Conservation (phyloP, 2,329 filamentous ascomycete genomes). For the Colletotrichum karsti region DNA sequence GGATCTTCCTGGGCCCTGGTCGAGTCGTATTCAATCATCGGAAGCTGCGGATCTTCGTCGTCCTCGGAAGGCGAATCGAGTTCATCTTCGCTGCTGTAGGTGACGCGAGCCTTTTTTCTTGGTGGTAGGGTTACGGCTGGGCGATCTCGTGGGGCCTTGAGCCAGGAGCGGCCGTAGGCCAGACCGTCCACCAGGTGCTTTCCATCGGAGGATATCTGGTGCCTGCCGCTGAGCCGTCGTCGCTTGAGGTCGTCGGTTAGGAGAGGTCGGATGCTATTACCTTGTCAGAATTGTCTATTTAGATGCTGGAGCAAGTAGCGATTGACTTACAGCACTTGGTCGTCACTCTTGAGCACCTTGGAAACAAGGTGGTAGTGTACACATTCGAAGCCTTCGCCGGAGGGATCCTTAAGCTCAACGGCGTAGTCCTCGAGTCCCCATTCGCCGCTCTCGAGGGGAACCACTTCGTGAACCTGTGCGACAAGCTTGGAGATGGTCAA, state of each 20-base stretch:
- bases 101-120: conserved; percentile 71
- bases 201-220: conserved; percentile 83
- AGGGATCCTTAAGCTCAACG: conserved; percentile 72
- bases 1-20: conserved; percentile 28
- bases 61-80: conserved; percentile 48
- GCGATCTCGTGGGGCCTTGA: conserved; percentile 66
- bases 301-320: neutral
- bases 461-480: conserved; percentile 78
- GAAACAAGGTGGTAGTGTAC: conserved; percentile 82
- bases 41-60: conserved; percentile 36
- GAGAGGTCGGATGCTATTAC: conserved; percentile 77
- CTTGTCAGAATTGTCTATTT: conserved; percentile 22
- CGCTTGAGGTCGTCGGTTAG: conserved; percentile 77
- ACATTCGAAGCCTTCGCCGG: conserved; percentile 79
- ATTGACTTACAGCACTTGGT: conserved; percentile 76
- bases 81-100: conserved; percentile 45
- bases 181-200: conserved; percentile 86
- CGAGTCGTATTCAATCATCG: conserved; percentile 28
- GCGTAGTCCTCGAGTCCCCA: conserved; percentile 93
- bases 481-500: conserved; percentile 81
- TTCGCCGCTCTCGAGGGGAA: conserved; percentile 82
- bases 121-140: conserved; percentile 78
- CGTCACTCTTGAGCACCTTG: conserved; percentile 80
- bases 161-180: conserved; percentile 79
- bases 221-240: conserved; percentile 77